Evolutionary conservation across 495 filamentous ascomycete genomes (phyloP).

Genomic region (Pseudevernia furfuracea): DNA sequence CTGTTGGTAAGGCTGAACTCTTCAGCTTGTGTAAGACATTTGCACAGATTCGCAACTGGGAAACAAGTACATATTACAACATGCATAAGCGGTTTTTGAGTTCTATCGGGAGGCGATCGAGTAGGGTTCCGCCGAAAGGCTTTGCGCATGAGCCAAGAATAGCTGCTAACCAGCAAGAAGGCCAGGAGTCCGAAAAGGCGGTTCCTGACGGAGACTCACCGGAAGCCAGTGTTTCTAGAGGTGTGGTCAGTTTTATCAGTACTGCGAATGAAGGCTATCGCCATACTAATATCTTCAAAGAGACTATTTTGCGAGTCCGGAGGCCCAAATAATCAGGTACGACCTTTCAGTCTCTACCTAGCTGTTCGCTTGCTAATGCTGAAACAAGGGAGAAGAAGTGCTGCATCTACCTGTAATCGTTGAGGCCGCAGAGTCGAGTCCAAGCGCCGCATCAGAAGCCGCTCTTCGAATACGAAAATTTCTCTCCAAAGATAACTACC

Average conservation of each 20-base stretch:
- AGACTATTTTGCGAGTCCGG: constrained; percentile 73
- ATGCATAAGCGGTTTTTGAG: constrained; percentile 26
- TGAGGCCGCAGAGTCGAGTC: constrained; percentile 87
- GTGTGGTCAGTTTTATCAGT: constrained; percentile 39
- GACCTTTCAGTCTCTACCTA: constrained; percentile 20
- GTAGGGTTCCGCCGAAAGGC: constrained; percentile 11
- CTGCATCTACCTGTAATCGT: constrained; percentile 91
- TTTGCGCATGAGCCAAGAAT: background rate
- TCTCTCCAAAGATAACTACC: constrained; percentile 58
- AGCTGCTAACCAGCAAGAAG: constrained; percentile 9
- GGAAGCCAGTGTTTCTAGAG: constrained; percentile 40
- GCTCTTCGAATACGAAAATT: constrained; percentile 73
- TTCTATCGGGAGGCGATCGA: constrained; percentile 22
- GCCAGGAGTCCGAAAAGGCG: constrained; percentile 21
- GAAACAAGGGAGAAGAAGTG: constrained; percentile 68
- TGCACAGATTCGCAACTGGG: background rate
- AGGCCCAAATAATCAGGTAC: constrained; percentile 54
- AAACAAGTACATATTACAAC: background rate
- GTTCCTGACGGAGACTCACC: constrained; percentile 37
- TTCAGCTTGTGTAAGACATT: background rate
- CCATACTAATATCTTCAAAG: constrained; percentile 31
- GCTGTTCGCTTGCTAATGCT: constrained; percentile 16
- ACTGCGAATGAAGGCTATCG: constrained; percentile 13
- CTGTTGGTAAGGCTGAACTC: constrained; percentile 1
- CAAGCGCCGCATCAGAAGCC: constrained; percentile 70